Base-by-base conservation (phyloP, 345 rosid genomes). In the Pseudoturritis turrita region DNA sequence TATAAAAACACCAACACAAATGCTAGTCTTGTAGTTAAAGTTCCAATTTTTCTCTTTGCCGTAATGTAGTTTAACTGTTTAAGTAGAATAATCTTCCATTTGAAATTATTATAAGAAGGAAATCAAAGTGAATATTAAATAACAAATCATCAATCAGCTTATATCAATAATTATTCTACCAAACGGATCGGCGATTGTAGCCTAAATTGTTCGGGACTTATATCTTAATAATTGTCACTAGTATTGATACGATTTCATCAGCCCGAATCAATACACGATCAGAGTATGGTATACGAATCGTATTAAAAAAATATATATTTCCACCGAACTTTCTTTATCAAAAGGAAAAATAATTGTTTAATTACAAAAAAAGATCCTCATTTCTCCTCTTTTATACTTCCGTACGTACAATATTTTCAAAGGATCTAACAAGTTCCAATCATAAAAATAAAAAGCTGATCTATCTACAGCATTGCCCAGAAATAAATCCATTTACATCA, bases 401-500 rank as follows among this genome's bases (percentile, higher is more conserved):
- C 47, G 46, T 66, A 74, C 62, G 68, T 67, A 29, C 54, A 31
- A 36, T 51, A 22, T 15, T 64, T n/a, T 39, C 23, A 52, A 35
- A 15, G 41, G 73, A 66, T 31, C 39, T 40, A 49, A 33, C 53
- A 40, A 67, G 69, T 33, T 44, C 50, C 57, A 41, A 12, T 19
- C 28, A n/a, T 10, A 40, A 40, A 54, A 31, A 15, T 3, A 21
- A 39, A 51, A 52, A n/a, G 15, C 5, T 60, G 41, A 68, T 51
- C 40, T 59, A 68, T 41, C 49, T 41, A 58, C 35, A 68, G 23
- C 56, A 60, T 74, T 67, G 49, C 13, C 22, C 54, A 52, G 0
- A 41, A 22, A 50, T 41, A 68, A 67, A 50, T 44, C 39, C 10
- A 49, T 61, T 52, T 68, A 75, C 74, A 68, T 44, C 57, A 62